Evolutionary conservation across 2,329 filamentous ascomycete species (phyloP).

Genomic region (Metarhizium anisopliae): DNA sequence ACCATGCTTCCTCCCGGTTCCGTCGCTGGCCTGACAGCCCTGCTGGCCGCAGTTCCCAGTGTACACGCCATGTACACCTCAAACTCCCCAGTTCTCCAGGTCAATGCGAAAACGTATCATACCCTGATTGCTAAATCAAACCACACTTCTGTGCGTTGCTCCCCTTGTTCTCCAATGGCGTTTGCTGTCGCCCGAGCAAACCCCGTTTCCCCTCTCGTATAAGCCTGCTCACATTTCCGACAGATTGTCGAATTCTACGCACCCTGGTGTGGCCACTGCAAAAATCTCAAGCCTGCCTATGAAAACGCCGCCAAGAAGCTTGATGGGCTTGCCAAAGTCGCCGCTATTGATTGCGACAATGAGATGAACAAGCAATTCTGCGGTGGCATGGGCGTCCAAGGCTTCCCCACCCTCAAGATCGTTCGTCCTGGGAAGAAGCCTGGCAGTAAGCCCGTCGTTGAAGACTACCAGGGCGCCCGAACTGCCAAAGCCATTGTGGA

Average conservation of each 20-base stretch:
- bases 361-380: conserved; percentile 87
- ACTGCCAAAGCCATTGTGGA: conserved; percentile 83
- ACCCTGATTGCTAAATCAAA: conserved; percentile 80
- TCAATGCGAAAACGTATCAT: conserved; percentile 72
- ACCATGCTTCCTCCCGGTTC: conserved; percentile 45
- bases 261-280: conserved; percentile 95
- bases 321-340: conserved; percentile 87
- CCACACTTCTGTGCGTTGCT: conserved; percentile 67
- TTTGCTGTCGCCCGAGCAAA: not conserved
- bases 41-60: conserved; percentile 57
- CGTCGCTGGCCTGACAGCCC: conserved; percentile 37
- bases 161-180: not conserved
- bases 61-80: conserved; percentile 73
- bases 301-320: conserved; percentile 88
- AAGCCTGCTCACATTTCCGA: not conserved
- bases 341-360: conserved; percentile 90
- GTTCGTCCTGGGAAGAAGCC: conserved; percentile 75
- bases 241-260: conserved; percentile 81
- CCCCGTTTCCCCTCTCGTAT: not conserved
- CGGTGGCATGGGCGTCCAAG: conserved; percentile 75
- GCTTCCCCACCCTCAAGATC: conserved; percentile 94
- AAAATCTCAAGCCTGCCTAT: conserved; percentile 91
- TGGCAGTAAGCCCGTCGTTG: conserved; percentile 65
- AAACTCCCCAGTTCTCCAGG: conserved; percentile 76
- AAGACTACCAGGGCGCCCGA: conserved; percentile 82